Conservation (phyloP, 208 protist genomes). For the Leishmania gerbilli region DNA sequence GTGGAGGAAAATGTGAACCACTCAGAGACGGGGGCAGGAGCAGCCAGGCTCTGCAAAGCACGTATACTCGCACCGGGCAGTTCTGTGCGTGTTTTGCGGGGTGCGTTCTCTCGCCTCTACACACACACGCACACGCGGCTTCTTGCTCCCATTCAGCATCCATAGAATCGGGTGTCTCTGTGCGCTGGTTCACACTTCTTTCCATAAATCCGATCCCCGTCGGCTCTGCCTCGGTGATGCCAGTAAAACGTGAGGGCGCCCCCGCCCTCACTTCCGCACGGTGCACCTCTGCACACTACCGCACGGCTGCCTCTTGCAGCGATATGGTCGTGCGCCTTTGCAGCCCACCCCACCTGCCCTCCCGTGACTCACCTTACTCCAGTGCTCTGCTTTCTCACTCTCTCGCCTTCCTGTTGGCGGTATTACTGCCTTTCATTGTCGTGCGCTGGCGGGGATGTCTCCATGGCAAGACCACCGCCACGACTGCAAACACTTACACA, state of each 20-base stretch:
- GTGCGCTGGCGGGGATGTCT: background rate
- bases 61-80: background rate
- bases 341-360: background rate
- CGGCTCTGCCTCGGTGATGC: background rate
- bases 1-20: background rate
- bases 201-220: background rate
- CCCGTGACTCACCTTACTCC: background rate
- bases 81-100: background rate
- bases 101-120: background rate
- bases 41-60: background rate
- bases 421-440: background rate
- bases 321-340: background rate
- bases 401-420: background rate
- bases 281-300: background rate
- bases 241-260: background rate
- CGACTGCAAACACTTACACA: background rate
- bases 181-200: background rate
- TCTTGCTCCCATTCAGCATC: background rate
- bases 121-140: background rate
- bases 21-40: background rate
- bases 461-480: background rate
- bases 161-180: background rate
- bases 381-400: background rate
- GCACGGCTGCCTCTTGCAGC: background rate
- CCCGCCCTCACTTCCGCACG: background rate